Evolutionary conservation across 2,329 filamentous ascomycete genomes (phyloP).

Genomic region (Pestalotiopsis sp.): DNA sequence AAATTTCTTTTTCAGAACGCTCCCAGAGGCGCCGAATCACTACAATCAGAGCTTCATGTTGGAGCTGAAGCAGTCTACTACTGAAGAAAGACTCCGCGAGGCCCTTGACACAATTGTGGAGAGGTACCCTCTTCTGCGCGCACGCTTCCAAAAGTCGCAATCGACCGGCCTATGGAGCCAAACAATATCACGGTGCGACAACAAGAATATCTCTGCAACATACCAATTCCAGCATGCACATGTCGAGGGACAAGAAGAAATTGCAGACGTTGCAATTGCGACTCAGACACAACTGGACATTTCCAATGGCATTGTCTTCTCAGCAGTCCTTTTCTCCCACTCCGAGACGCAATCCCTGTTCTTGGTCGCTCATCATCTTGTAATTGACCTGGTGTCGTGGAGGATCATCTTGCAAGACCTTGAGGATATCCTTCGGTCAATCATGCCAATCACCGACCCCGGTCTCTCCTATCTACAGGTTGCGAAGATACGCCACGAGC

Average conservation of each 20-base stretch:
- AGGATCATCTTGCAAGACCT: conserved; percentile 45
- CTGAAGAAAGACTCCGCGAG: not conserved
- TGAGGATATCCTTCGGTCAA: conserved; percentile 28
- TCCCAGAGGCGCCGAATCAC: conserved; percentile 1
- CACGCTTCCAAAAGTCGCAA: conserved; percentile 27
- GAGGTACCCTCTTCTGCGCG: conserved; percentile 31
- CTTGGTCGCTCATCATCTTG: conserved; percentile 38
- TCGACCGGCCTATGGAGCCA: not conserved
- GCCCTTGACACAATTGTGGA: conserved; percentile 7
- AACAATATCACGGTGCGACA: not conserved
- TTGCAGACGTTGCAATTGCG: not conserved
- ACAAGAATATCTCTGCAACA: not conserved
- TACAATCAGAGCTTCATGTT: conserved; percentile 15
- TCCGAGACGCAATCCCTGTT: conserved; percentile 27
- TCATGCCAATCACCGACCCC: not conserved
- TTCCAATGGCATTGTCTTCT: conserved; percentile 25
- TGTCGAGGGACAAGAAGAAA: not conserved
- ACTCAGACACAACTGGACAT: conserved; percentile 20
- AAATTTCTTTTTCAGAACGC: conserved; percentile 10
- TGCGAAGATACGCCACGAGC: conserved; percentile 14
- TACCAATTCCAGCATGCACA: not conserved
- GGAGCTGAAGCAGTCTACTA: not conserved
- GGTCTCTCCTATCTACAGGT: conserved; percentile 25
- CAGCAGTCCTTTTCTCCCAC: conserved; percentile 23
- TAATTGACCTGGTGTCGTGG: conserved; percentile 50